A percentile compares a stretch with the other conserved stretches of the same genome.
phyloP scores from a whole-genome alignment of 768 basidiomycete genomes.

The Fistulinella prunicolor region DNA sequence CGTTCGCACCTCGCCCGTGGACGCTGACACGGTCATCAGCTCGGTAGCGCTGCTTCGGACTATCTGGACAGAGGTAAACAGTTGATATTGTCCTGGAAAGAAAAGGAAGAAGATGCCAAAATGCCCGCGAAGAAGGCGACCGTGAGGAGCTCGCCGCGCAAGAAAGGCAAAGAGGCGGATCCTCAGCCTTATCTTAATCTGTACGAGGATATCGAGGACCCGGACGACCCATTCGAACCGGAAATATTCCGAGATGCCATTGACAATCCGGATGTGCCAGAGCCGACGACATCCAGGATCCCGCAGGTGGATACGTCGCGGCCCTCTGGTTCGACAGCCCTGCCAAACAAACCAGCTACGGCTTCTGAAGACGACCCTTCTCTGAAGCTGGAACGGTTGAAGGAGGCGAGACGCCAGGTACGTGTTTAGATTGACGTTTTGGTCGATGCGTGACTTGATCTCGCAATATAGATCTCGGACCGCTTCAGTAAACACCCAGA shows the following conservation, averaged over 20 bases:
- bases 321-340: not conserved
- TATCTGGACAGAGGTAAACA: conserved; percentile 18
- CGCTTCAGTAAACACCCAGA: conserved; percentile 2
- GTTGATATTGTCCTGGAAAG: conserved; percentile 28
- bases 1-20: not conserved
- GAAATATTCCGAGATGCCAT: conserved; percentile 13
- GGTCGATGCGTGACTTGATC: not conserved
- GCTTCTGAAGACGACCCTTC: conserved; percentile 12
- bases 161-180: conserved; percentile 23
- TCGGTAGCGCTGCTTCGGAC: conserved; percentile 19
- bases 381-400: conserved; percentile 15
- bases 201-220: conserved; percentile 31
- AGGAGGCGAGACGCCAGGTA: conserved; percentile 20
- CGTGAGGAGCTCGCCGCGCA: conserved; percentile 6
- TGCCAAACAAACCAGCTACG: not conserved
- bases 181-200: conserved; percentile 9
- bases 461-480: conserved; percentile 17
- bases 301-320: conserved; percentile 14
- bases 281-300: conserved; percentile 5
- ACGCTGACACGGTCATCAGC: conserved; percentile 11
- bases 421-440: not conserved
- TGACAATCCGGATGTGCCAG: not conserved
- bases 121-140: conserved; percentile 7
- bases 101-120: conserved; percentile 13
- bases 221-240: conserved; percentile 20